Evolutionary conservation across 2,329 filamentous ascomycete genomes (phyloP).

Genomic region (Colletotrichum acutatum): DNA sequence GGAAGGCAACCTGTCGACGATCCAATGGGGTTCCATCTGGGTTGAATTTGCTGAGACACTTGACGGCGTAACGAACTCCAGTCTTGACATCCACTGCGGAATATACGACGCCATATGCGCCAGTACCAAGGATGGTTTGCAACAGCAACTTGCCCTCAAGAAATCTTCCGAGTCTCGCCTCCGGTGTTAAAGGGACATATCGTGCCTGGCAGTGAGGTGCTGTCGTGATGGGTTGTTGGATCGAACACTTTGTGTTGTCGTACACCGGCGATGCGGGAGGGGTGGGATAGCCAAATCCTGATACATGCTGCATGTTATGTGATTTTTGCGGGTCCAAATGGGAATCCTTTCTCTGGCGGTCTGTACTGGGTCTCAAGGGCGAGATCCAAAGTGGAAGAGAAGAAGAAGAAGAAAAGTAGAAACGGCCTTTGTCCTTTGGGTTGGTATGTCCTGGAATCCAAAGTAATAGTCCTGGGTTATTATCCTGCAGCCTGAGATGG

Average conservation of each 20-base stretch:
- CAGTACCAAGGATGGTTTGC: conserved; percentile 87
- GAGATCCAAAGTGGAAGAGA: conserved; percentile 35
- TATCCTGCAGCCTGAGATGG: conserved; percentile 28
- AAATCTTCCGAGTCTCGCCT: conserved; percentile 87
- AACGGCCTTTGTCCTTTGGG: conserved; percentile 34
- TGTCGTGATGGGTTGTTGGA: conserved; percentile 50
- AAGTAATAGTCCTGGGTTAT: conserved; percentile 32
- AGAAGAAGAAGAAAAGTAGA: conserved; percentile 39
- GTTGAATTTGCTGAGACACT: conserved; percentile 94
- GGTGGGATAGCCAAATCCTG: conserved; percentile 66
- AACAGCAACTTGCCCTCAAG: conserved; percentile 87
- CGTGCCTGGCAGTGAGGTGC: conserved; percentile 53
- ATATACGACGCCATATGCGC: conserved; percentile 97
- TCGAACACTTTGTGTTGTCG: conserved; percentile 59
- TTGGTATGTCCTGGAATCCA: conserved; percentile 27
- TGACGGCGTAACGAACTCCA: conserved; percentile 89
- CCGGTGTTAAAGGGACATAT: conserved; percentile 72
- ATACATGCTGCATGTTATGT: conserved; percentile 70
- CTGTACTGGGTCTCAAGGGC: conserved; percentile 37
- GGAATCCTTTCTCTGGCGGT: conserved; percentile 30
- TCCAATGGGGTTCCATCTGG: conserved; percentile 77
- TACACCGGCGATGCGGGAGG: conserved; percentile 67
- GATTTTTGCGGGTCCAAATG: conserved; percentile 44
- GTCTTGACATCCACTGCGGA: conserved; percentile 86
- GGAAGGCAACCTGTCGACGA: conserved; percentile 86